Conservation (phyloP, 768 basidiomycete genomes). For the Daedalea quercina region DNA sequence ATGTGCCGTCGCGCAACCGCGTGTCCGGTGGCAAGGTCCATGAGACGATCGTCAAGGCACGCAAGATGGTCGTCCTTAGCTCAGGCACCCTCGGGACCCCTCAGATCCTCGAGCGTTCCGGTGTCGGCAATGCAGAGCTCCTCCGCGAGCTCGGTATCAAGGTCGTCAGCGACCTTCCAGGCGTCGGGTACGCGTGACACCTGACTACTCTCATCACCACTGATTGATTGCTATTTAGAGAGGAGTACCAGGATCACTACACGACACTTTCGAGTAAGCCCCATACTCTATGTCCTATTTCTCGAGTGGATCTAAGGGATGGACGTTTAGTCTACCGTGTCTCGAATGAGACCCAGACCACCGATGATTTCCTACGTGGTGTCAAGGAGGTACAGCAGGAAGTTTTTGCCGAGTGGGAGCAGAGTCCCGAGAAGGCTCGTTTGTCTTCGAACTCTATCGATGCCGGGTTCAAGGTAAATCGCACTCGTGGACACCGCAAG, state of each 20-base stretch:
- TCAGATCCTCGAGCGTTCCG: slow-evolving; percentile 67
- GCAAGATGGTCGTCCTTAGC: slow-evolving; percentile 61
- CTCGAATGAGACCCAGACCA: slow-evolving; percentile 53
- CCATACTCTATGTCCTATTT: slow-evolving; percentile 16
- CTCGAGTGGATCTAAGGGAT: too few species aligned
- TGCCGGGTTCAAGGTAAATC: slow-evolving; percentile 62
- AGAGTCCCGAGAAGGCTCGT: slow-evolving; percentile 59
- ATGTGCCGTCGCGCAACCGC: slow-evolving; percentile 58
- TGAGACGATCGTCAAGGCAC: slow-evolving; percentile 61
- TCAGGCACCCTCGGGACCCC: slow-evolving; percentile 66
- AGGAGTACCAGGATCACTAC: slow-evolving; percentile 72
- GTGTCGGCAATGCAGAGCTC: slow-evolving; percentile 50
- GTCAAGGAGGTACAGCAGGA: slow-evolving; percentile 51
- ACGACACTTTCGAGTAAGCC: slow-evolving; percentile 61
- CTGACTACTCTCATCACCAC: not conserved
- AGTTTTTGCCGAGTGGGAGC: slow-evolving; percentile 59
- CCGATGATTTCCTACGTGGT: slow-evolving; percentile 68
- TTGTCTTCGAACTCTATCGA: slow-evolving; percentile 68
- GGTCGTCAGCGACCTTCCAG: slow-evolving; percentile 62
- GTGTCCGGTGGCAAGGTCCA: slow-evolving; percentile 40
- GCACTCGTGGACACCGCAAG: not conserved
- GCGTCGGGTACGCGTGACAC: slow-evolving; percentile 46
- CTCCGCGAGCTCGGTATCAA: slow-evolving; percentile 53
- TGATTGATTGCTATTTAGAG: slow-evolving; percentile 30
- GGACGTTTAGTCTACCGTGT: slow-evolving; percentile 57